These are phyloP conservation scores for Dimocarpus longan DNA, from an alignment of 345 rosid species.

Conservation along the genomic window DNA sequence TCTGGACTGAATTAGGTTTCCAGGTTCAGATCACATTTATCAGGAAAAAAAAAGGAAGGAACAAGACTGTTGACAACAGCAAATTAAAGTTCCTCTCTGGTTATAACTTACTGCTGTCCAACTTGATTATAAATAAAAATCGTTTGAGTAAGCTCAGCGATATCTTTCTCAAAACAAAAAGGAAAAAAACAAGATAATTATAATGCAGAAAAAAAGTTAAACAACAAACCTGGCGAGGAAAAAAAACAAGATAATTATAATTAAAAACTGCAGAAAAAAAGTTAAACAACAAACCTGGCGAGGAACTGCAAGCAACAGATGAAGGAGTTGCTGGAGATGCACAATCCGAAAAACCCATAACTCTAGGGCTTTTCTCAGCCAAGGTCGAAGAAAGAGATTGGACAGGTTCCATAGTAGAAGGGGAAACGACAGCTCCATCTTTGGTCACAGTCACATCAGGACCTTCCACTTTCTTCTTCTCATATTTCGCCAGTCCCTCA, in stretches of 20 bases:
- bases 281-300: slow-evolving; percentile 56
- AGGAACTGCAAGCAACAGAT: slow-evolving; percentile 91
- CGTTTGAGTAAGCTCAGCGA: background rate
- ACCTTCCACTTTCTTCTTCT: slow-evolving; percentile 83
- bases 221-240: no score
- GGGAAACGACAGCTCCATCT: slow-evolving; percentile 41
- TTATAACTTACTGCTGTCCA: background rate
- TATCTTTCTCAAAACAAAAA: background rate
- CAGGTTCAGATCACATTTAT: background rate
- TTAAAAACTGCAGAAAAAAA: background rate
- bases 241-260: no score
- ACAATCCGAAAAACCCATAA: slow-evolving; percentile 55
- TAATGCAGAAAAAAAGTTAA: no score
- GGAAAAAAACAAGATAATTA: no score
- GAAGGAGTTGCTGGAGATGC: slow-evolving; percentile 92
- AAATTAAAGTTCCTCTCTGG: background rate
- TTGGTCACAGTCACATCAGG: slow-evolving; percentile 50
- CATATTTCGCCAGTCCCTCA: slow-evolving; percentile 95
- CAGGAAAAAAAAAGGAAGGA: background rate
- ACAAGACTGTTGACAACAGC: background rate
- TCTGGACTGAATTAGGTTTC: background rate
- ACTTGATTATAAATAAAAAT: background rate
- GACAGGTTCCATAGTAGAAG: slow-evolving; percentile 40
- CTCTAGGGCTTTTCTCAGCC: slow-evolving; percentile 68
- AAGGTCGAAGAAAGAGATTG: slow-evolving; percentile 48